These are phyloP conservation scores for Artemisia annua DNA, from an alignment of 129 eudicot genomes.

Conservation along the genomic window DNA sequence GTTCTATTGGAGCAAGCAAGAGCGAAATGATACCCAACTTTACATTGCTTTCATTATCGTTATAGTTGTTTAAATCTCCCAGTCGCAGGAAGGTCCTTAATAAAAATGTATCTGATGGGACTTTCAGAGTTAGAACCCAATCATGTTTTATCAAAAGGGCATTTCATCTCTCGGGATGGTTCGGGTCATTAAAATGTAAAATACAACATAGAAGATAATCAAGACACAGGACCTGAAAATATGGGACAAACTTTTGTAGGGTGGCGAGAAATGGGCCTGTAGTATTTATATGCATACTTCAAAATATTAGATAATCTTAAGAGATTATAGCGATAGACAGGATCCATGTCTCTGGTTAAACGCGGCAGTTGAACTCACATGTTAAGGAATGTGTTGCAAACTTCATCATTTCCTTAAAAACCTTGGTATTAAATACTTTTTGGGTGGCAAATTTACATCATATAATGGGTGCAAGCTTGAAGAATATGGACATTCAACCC, in stretches of 20 bases:
- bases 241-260: not conserved
- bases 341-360: not conserved
- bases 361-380: not conserved
- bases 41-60: not conserved
- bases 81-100: not conserved
- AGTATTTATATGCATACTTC: not conserved
- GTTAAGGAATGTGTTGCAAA: not conserved
- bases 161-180: not conserved
- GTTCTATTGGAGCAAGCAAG: not conserved
- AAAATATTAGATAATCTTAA: too few relatives aligned
- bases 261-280: constrained; percentile 4
- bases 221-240: not conserved
- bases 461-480: not conserved
- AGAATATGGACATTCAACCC: not conserved
- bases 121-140: not conserved
- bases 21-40: not conserved
- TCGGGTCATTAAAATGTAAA: not conserved
- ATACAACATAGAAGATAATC: not conserved
- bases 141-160: not conserved
- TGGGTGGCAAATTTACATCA: not conserved
- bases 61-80: not conserved
- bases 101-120: not conserved
- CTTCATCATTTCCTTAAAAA: not conserved
- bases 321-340: not conserved
- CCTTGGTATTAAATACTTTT: not conserved